Evolutionary conservation across 1,139 yeast genomes (phyloP).

Genomic region (Petasospora fabianii): DNA sequence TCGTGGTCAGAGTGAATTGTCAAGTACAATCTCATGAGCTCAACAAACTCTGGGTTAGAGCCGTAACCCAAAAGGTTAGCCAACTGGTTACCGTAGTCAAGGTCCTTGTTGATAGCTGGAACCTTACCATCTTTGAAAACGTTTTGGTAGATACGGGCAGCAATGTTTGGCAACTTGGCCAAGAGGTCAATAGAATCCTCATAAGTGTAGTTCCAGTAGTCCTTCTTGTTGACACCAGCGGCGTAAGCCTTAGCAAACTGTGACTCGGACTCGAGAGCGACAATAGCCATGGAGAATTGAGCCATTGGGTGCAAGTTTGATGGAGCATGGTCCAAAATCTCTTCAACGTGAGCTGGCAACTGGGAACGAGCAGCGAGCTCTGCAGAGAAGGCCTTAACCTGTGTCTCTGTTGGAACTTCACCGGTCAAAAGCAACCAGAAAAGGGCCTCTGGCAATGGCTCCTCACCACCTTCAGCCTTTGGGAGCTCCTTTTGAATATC

Average conservation of each 20-base stretch:
- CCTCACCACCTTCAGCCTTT: constrained; percentile 74
- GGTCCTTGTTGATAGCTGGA: constrained; percentile 60
- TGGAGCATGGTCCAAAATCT: constrained; percentile 79
- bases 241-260: constrained; percentile 90
- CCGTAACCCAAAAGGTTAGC: constrained; percentile 77
- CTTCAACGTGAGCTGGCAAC: constrained; percentile 83
- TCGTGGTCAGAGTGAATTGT: constrained; percentile 97
- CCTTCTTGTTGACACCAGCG: constrained; percentile 78
- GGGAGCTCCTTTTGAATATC: constrained; percentile 92
- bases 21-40: constrained; percentile 87
- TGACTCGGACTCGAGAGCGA: constrained; percentile 88
- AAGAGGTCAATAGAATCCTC: constrained; percentile 87
- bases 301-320: constrained; percentile 95
- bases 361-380: constrained; percentile 84
- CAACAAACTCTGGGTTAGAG: constrained; percentile 74
- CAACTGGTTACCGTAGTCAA: constrained; percentile 92
- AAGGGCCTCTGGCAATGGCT: constrained; percentile 89
- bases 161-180: constrained; percentile 89
- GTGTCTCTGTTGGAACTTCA: constrained; percentile 75
- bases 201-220: constrained; percentile 89
- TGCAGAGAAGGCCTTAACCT: constrained; percentile 69
- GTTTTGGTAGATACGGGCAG: constrained; percentile 92
- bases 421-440: constrained; percentile 92
- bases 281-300: constrained; percentile 88
- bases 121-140: constrained; percentile 80